phyloP scores from a whole-genome alignment of 2,329 filamentous ascomycete genomes.

The Saccharata proteae region DNA sequence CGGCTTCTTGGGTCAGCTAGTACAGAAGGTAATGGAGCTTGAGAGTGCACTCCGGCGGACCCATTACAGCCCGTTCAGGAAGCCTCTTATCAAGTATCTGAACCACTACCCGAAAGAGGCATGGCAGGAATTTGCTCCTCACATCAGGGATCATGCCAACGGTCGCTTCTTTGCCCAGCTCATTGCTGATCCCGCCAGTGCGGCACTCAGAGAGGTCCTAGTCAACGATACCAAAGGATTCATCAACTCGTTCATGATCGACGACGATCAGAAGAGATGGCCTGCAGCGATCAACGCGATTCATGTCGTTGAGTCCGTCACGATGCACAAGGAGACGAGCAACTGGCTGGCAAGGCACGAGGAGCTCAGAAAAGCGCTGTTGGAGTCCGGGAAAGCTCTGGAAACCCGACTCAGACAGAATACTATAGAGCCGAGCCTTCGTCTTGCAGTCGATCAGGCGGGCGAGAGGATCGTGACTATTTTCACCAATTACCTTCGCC shows the following conservation, averaged over 20 bases:
- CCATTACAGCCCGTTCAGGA: constrained; percentile 80
- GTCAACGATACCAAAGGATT: constrained; percentile 62
- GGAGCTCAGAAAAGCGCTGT: constrained; percentile 45
- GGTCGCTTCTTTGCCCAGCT: constrained; percentile 87
- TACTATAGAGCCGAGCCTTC: constrained; percentile 55
- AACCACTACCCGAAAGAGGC: constrained; percentile 86
- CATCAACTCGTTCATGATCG: constrained; percentile 50
- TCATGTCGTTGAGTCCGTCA: constrained; percentile 71
- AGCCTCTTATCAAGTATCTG: constrained; percentile 82
- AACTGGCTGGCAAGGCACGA: constrained; percentile 52
- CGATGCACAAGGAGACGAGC: constrained; percentile 49
- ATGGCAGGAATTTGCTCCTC: constrained; percentile 66
- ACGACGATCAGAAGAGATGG: constrained; percentile 56
- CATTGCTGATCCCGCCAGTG: constrained; percentile 62
- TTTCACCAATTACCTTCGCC: constrained; percentile 66
- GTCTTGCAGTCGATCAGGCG: constrained; percentile 78
- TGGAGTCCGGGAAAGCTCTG: constrained; percentile 62
- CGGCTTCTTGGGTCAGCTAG: constrained; percentile 78
- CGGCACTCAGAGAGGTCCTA: constrained; percentile 60
- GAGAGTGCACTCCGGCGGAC: constrained; percentile 78
- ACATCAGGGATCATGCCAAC: constrained; percentile 73
- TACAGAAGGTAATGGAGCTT: constrained; percentile 79
- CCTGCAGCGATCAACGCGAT: constrained; percentile 78
- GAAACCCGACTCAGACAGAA: constrained; percentile 62
- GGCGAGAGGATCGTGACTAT: constrained; percentile 79